Base-by-base conservation (phyloP, 1,139 yeast genomes). In the Sugiyamaella sp. region DNA sequence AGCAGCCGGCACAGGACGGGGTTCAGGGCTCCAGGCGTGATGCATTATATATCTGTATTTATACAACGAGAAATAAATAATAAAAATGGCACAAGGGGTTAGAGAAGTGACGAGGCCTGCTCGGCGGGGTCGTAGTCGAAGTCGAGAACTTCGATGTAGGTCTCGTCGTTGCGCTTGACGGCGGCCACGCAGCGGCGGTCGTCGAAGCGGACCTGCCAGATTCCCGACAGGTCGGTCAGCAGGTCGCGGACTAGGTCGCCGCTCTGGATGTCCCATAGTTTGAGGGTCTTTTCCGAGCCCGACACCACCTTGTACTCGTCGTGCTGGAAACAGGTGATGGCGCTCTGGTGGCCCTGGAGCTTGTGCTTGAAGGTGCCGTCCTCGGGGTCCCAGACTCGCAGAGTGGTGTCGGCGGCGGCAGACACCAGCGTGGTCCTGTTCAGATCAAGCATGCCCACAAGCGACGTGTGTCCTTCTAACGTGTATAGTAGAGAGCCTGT, bases 191-290 rank as follows among this genome's bases (percentile, higher is more conserved):
- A 87, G 50, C 93, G 77, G 56, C 87, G 80, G 59, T 84, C 82
- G 67, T 89, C 96, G 66, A 90, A 88, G 61, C 88, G 81, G 1
- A 93, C 97, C 64, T 95, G 97, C 99, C 99, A 93, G 27, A 93
- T 90, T 29, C 89, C 86, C 16, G 90, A 80, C 25, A 85, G 85
- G 66, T 87, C 95, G 2, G 80, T 77, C 53, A 90, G 74, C 55
- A 93, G 72, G 63, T 90, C 93, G 14, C 95, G 79, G 4, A 89
- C 82, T 58, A 86, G 80, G 61, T 78, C 77, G 0, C 98, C 99
- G 1, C 85, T 82, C 61, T 82, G 79, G 33, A 89, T 80, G 66
- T 93, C 88, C 93, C 97, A 93, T 54, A 80, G 78, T 72, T 82
- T 90, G 65, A 85, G 79, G 81, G 82, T 88, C 74, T 82, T 74